Evolutionary conservation across 1,284 basidiomycete genomes (phyloP), one percentile per base, ranked within the genome.

Genomic region (Ustilago vetiveriae): DNA sequence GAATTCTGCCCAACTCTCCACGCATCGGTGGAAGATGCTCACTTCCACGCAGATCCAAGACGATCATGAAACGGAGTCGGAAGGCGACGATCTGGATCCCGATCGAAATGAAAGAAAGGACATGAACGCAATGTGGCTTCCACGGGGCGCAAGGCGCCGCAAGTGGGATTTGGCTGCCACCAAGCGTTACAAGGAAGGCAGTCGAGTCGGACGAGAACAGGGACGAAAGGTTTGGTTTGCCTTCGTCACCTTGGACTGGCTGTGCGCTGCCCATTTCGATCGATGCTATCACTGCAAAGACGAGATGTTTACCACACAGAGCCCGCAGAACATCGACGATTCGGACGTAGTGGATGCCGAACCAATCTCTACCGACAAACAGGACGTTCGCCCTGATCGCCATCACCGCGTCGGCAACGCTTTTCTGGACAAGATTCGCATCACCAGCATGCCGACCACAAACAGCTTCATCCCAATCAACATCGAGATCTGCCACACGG

Each of bases 291-390:
- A 59, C 19, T 48, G 44, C 56, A 57, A 46, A 19, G 69, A 67
- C 48, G 60, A 64, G 35, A 68, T 68, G 64, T 72, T 66, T 39
- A 62, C 64, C n/a, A 77, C 75, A 0, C 46, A 64, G 38, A 50
- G 63, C 21, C 75, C 75, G 16, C 60, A 73, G 40, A 77, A 77
- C 44, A 63, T 75, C 13, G 75, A 77, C 38, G 75, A 77, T 33
- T 54, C 48, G 4, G 73, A 75, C 30, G 41, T 77, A 30, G 59
- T 38, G 0, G 66, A 69, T 24, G 44, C 32, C 26, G 59, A 63
- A 6, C 42, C 30, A 13, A 17, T 19, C 4, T 41, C 57, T 11
- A 17, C 11, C 17, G 40, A 55, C 6, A 26, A 3, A 3, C 23
- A 17, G n/a, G 41, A 49, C 16, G 55, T 68, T 9, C 33, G 48